Evolutionary conservation across 371 early-diverging fungal genomes (phyloP).

Genomic region (Mortierella polycephala): DNA sequence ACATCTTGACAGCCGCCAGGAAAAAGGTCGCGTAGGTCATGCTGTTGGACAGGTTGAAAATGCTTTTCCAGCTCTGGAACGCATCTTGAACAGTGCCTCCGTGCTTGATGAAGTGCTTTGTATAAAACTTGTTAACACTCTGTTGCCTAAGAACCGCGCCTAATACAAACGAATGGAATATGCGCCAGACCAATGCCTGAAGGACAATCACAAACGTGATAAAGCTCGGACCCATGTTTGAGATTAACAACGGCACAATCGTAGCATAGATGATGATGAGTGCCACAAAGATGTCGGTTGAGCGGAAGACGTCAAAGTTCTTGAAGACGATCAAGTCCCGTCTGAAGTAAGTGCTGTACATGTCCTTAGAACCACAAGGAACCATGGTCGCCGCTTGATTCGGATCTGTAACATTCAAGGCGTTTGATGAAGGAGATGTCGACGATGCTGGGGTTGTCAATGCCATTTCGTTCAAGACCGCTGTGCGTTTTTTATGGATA

Average conservation of each 20-base stretch:
- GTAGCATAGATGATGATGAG: slow-evolving; percentile 80
- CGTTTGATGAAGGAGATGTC: slow-evolving; percentile 1
- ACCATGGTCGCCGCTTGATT: slow-evolving; percentile 37
- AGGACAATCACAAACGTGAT: slow-evolving; percentile 58
- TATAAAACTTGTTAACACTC: slow-evolving; percentile 83
- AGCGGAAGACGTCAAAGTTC: slow-evolving; percentile 88
- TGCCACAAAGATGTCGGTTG: slow-evolving; percentile 84
- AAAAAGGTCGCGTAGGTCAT: slow-evolving; percentile 91
- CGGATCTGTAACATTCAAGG: slow-evolving; percentile 7
- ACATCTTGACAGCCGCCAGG: slow-evolving; percentile 78
- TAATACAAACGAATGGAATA: slow-evolving; percentile 83
- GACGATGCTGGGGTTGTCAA: slow-evolving; percentile 16
- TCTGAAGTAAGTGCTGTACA: slow-evolving; percentile 72
- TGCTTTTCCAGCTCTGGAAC: slow-evolving; percentile 93
- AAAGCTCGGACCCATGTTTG: slow-evolving; percentile 56
- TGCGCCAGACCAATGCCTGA: slow-evolving; percentile 90
- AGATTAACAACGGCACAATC: slow-evolving; percentile 70
- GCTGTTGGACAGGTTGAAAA: slow-evolving; percentile 88
- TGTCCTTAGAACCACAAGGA: slow-evolving; percentile 51
- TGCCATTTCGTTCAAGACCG: slow-evolving; percentile 36
- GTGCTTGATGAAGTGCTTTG: slow-evolving; percentile 91
- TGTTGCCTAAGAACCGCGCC: slow-evolving; percentile 84
- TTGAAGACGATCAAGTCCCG: slow-evolving; percentile 89
- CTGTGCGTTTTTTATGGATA: slow-evolving; percentile 57
- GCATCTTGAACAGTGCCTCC: slow-evolving; percentile 90